A percentile compares a stretch with the other conserved stretches of the same genome.
phyloP scores from a whole-genome alignment of 1,284 basidiomycete species.

The Coniferiporia sulphurascens region DNA sequence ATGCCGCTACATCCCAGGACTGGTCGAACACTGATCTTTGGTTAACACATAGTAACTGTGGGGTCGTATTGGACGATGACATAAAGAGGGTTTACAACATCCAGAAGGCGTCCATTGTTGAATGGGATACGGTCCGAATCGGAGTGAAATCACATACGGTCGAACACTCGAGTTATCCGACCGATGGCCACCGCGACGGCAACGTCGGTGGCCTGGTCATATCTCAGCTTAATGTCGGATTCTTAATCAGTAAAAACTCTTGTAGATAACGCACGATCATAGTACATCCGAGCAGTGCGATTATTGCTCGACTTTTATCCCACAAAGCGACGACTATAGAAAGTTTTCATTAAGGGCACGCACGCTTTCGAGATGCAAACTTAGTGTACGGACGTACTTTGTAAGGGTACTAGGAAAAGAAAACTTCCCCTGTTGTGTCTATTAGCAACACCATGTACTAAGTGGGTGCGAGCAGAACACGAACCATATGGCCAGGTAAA shows the following conservation, averaged over 20 bases:
- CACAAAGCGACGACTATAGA: slow-evolving; percentile 12
- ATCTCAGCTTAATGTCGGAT: not conserved
- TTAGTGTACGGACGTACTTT: not conserved
- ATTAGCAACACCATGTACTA: not conserved
- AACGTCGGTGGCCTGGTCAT: no score
- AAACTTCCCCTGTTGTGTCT: slow-evolving; percentile 3
- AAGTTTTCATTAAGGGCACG: not conserved
- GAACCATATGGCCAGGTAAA: slow-evolving; percentile 10
- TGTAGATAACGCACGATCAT: not conserved
- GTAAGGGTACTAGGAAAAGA: slow-evolving; percentile 12
- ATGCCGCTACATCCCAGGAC: not conserved
- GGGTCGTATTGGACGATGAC: not conserved
- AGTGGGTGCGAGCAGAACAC: not conserved
- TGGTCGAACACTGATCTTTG: not conserved
- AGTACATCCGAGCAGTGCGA: not conserved
- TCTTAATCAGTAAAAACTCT: not conserved
- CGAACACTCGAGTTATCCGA: not conserved
- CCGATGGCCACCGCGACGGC: not conserved
- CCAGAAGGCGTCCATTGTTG: not conserved
- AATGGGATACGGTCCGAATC: not conserved
- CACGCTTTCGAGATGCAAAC: not conserved
- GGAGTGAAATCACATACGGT: not conserved
- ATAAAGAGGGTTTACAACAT: not conserved
- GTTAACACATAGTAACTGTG: not conserved
- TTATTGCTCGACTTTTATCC: slow-evolving; percentile 7